phyloP scores from a whole-genome alignment of 257 asterid genomes.

The Solanum clarkiae region DNA sequence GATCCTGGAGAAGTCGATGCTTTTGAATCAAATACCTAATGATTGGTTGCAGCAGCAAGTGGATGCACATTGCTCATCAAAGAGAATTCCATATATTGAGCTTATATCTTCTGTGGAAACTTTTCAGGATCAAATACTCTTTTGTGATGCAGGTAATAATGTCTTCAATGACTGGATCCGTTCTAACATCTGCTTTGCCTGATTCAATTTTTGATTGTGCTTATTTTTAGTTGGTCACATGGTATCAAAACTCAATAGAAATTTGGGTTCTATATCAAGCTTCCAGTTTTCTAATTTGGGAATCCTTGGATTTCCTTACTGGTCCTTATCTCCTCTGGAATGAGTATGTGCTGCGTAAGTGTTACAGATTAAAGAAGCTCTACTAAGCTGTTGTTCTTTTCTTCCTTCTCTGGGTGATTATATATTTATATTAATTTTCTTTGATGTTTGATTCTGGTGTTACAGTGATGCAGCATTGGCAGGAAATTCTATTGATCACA shows the following conservation, averaged over 20 bases:
- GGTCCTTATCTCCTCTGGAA: slow-evolving; percentile 68
- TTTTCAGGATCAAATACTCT: slow-evolving; percentile 34
- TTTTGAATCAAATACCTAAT: slow-evolving; percentile 44
- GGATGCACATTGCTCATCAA: slow-evolving; percentile 18
- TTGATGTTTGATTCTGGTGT: background rate
- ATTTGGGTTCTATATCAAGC: slow-evolving; percentile 38
- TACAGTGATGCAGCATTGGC: slow-evolving; percentile 34
- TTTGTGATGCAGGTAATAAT: slow-evolving; percentile 70
- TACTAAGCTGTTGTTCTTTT: background rate
- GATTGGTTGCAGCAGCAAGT: slow-evolving; percentile 45
- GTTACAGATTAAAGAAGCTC: background rate
- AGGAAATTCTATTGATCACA: slow-evolving; percentile 38
- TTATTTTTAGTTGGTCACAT: slow-evolving; percentile 62
- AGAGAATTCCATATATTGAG: slow-evolving; percentile 56
- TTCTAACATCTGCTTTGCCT: slow-evolving; percentile 1
- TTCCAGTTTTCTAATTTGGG: slow-evolving; percentile 63
- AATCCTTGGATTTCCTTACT: slow-evolving; percentile 78
- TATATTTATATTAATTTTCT: background rate
- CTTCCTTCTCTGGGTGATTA: background rate
- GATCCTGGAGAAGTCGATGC: slow-evolving; percentile 53
- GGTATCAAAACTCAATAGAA: slow-evolving; percentile 40
- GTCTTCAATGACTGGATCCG: background rate
- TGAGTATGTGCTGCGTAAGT: slow-evolving; percentile 54
- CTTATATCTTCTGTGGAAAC: slow-evolving; percentile 64
- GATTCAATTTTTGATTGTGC: slow-evolving; percentile 11